Evolutionary conservation across 2,329 filamentous ascomycete species (phyloP).

Genomic region (Elsinoe ampelina): DNA sequence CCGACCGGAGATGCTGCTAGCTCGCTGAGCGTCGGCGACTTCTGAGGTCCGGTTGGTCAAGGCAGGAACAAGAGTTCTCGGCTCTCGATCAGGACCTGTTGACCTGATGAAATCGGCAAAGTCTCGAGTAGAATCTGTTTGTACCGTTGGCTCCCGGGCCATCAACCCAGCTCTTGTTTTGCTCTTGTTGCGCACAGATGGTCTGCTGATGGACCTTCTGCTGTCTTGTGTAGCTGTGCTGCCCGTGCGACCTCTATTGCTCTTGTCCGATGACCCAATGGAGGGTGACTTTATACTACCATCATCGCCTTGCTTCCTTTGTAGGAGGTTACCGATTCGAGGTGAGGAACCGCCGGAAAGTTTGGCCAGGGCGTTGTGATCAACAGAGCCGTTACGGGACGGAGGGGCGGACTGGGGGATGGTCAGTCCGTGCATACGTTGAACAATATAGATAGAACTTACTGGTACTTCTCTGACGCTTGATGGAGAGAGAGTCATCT

Average conservation of each 20-base stretch:
- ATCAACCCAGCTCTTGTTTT: constrained; percentile 27
- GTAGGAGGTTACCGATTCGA: background rate
- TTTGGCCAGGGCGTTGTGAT: constrained; percentile 1
- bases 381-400: constrained; percentile 10
- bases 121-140: constrained; percentile 64
- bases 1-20: background rate
- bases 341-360: constrained; percentile 6
- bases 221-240: constrained; percentile 4
- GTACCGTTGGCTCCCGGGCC: constrained; percentile 64
- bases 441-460: constrained; percentile 21
- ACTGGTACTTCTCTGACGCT: constrained; percentile 37
- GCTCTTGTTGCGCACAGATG: constrained; percentile 25
- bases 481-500: constrained; percentile 42
- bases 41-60: constrained; percentile 15
- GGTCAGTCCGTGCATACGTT: background rate
- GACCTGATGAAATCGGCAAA: constrained; percentile 85
- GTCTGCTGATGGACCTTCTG: constrained; percentile 25
- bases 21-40: constrained; percentile 6
- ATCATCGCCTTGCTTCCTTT: constrained; percentile 4
- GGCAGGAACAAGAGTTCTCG: constrained; percentile 15
- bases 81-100: constrained; percentile 54
- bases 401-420: constrained; percentile 1
- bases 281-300: background rate
- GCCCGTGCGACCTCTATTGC: constrained; percentile 9
- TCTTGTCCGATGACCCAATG: constrained; percentile 17